Evolutionary conservation across 1,284 basidiomycete genomes (phyloP), one percentile per base, ranked within the genome.

Genomic region (Cryptococcus wingfieldii): DNA sequence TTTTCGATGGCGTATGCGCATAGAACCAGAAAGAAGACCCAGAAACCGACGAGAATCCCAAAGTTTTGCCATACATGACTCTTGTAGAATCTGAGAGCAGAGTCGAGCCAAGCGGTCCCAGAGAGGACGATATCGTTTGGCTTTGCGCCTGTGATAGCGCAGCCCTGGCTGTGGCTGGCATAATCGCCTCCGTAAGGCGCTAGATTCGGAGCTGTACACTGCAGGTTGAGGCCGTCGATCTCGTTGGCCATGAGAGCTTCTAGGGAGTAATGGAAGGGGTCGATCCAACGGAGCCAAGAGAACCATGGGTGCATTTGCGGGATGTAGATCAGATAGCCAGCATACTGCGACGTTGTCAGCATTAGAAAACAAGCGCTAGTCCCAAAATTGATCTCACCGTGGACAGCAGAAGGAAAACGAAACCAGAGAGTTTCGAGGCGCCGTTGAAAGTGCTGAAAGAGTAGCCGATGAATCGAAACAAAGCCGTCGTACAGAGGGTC

Each of bases 21-120:
- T 8, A 66, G 31, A 10, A 52, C 16, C 18, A 62, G 13, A 38
- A 54, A 61, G 51, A 66, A 54, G 31, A 76, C 46, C 55, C 74
- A 74, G 38, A 76, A 69, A 8, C 63, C 67, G 9, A 77, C 55
- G 51, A 80, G 61, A 55, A 80, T 76, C 27, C 74, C 79, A 37
- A 79, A 74, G 64, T 81, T 79, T 55, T 77, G 69, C 77, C 79
- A 80, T 16, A 78, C 65, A 55, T 78, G 69, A n/a, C 51, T 43
- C 39, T 63, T 64, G 54, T 63, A 59, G 66, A 79, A 80, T 13
- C 65, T 59, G 56, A 79, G 77, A 10, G 71, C 66, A 10, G 64
- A 56, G 10, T 66, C 47, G 38, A 78, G 60, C 54, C 78, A 81
- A 28, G 56, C 63, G 23, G 66, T 67, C 25, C 78, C 79, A 2